These are phyloP conservation scores for Solanum rostratum DNA, from an alignment of 257 asterid genomes.

Conservation along the genomic window DNA sequence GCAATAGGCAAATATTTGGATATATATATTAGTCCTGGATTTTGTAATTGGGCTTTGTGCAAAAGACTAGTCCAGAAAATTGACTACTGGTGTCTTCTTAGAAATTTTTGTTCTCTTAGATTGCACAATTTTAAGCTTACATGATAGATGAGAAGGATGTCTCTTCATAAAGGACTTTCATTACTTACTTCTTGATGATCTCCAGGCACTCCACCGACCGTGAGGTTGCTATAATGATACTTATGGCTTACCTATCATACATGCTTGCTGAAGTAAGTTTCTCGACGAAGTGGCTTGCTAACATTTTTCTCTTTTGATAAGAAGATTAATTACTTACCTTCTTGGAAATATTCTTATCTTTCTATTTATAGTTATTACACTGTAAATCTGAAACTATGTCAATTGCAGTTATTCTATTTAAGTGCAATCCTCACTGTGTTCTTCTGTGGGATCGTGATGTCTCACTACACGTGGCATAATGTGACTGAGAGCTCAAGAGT, in stretches of 20 bases:
- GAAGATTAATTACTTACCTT: not conserved
- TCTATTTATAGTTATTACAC: not conserved
- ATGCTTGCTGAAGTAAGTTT: slow-evolving; percentile 91
- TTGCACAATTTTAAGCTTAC: not conserved
- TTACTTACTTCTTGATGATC: slow-evolving; percentile 6
- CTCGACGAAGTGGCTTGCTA: not conserved
- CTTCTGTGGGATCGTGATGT: slow-evolving; percentile 98
- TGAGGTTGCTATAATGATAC: slow-evolving; percentile 97
- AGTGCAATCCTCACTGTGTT: slow-evolving; percentile 98
- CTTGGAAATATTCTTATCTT: not conserved
- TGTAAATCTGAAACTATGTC: not conserved
- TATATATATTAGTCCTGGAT: not conserved
- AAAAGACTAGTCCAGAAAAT: not conserved
- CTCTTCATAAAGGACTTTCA: not conserved
- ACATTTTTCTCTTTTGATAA: not conserved
- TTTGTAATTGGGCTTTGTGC: not conserved
- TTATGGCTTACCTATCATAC: slow-evolving; percentile 95
- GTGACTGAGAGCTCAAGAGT: slow-evolving; percentile 95
- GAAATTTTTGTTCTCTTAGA: not conserved
- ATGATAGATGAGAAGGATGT: not conserved
- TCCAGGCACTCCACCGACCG: slow-evolving; percentile 98
- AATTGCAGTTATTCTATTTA: slow-evolving; percentile 63
- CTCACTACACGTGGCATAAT: slow-evolving; percentile 99
- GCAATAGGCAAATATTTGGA: not conserved
- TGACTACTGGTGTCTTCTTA: not conserved